A percentile compares a stretch with the other conserved stretches of the same genome.
phyloP scores from a whole-genome alignment of 2,329 filamentous ascomycete genomes.

The Xylogone sp. region DNA sequence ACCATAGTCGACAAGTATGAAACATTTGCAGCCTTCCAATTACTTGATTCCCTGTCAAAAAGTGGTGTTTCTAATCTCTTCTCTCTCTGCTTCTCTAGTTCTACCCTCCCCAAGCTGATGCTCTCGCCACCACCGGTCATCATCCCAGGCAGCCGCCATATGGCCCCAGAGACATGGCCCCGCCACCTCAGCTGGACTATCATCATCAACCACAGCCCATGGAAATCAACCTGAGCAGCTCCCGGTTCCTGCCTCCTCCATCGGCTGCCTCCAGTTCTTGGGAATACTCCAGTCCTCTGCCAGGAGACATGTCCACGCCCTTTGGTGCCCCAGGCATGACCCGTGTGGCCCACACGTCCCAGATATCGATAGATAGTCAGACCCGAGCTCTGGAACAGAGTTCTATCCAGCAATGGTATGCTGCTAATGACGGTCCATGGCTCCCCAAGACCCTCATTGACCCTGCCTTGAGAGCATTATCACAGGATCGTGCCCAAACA shows the following conservation, averaged over 20 bases:
- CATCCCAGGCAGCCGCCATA: too few species aligned
- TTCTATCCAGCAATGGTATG: constrained; percentile 33
- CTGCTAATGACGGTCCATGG: constrained; percentile 40
- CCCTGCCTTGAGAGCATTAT: constrained; percentile 15
- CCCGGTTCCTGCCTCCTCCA: constrained; percentile 20
- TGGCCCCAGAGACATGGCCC: constrained; percentile 19
- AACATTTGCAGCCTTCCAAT: too few species aligned
- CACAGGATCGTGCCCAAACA: constrained; percentile 14
- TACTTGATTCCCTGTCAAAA: too few species aligned
- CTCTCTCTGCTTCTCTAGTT: too few species aligned
- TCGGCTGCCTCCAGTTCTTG: constrained; percentile 13
- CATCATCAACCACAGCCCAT: constrained; percentile 24
- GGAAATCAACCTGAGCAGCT: constrained; percentile 23
- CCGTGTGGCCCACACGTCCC: constrained; percentile 14
- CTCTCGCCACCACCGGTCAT: too few species aligned
- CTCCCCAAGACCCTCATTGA: constrained; percentile 30
- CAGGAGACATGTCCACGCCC: constrained; percentile 9
- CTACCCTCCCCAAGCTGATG: too few species aligned
- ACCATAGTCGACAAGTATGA: too few species aligned
- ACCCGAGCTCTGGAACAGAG: constrained; percentile 17
- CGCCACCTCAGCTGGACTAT: constrained; percentile 18
- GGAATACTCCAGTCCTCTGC: constrained; percentile 13
- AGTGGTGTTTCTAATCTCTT: too few species aligned
- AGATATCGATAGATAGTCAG: constrained; percentile 15
- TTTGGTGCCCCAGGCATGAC: constrained; percentile 6